Evolutionary conservation across 208 protist genomes (phyloP).

Genomic region (Herpetomonas samuelpessoai): DNA sequence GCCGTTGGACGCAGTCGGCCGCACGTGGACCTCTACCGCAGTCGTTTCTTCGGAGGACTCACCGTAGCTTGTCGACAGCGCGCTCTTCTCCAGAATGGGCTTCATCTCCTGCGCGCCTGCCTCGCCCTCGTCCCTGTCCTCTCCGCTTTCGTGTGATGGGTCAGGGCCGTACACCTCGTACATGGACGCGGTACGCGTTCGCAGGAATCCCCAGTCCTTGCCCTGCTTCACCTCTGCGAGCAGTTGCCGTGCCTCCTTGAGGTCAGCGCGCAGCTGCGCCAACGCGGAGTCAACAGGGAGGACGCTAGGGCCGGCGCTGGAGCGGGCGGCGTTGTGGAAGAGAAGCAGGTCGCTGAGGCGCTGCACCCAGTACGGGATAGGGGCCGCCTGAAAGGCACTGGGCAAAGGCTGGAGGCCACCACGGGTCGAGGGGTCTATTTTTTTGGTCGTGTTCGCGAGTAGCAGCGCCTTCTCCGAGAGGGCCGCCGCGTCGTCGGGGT

Average conservation of each 20-base stretch:
- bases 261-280: constrained; percentile 27
- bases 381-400: constrained; percentile 13
- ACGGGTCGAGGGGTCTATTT: background rate
- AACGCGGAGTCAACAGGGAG: constrained; percentile 23
- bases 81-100: background rate
- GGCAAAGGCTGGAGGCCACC: constrained; percentile 7
- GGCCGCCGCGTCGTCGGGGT: constrained; percentile 19
- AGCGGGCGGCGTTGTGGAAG: constrained; percentile 28
- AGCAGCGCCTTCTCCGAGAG: constrained; percentile 10
- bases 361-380: constrained; percentile 46
- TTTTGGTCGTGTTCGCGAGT: background rate
- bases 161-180: constrained; percentile 12
- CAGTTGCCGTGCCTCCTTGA: constrained; percentile 23
- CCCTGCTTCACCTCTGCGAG: constrained; percentile 15
- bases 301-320: constrained; percentile 12
- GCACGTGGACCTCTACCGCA: background rate
- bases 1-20: too few relatives aligned
- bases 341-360: constrained; percentile 36
- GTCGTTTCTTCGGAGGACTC: background rate
- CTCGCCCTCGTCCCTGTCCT: constrained; percentile 7
- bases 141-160: background rate
- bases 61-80: background rate
- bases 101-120: constrained; percentile 1
- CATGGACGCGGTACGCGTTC: constrained; percentile 8
- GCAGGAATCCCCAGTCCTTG: constrained; percentile 11